These are phyloP conservation scores for Murraya koenigii DNA, from an alignment of 345 rosid genomes.

Conservation along the genomic window DNA sequence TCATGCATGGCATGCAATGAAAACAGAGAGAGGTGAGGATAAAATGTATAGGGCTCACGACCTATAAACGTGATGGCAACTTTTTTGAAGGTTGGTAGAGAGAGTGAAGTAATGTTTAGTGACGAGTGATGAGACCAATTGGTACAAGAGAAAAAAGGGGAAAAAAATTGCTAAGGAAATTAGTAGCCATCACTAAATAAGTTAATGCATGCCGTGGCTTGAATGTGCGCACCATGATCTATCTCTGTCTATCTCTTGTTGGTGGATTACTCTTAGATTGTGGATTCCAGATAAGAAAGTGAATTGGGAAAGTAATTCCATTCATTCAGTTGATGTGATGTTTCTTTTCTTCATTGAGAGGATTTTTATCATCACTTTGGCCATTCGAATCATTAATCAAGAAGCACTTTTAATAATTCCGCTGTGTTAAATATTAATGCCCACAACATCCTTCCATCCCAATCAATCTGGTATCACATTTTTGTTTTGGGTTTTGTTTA, in stretches of 20 bases:
- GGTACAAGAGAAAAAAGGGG: background rate
- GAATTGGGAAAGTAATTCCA: background rate
- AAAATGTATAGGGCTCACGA: no score
- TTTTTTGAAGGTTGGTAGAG: constrained; percentile 11
- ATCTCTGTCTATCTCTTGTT: background rate
- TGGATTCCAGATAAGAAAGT: constrained; percentile 29
- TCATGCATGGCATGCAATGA: background rate
- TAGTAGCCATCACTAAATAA: no score
- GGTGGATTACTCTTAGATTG: constrained; percentile 12
- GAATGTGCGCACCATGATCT: no score
- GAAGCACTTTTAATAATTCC: no score
- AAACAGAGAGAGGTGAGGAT: no score
- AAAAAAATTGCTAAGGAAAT: no score
- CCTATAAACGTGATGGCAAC: background rate
- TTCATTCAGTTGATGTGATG: constrained; percentile 4
- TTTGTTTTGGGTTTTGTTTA: no score
- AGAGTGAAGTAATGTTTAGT: background rate
- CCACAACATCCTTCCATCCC: background rate
- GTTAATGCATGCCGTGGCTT: no score
- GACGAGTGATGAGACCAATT: background rate
- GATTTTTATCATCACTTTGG: background rate
- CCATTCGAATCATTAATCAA: background rate
- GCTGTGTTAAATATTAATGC: background rate
- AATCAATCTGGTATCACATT: background rate
- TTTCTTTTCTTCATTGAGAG: background rate